Evolutionary conservation across 208 protist genomes (phyloP).

Genomic region (Herpetomonas muscarum): DNA sequence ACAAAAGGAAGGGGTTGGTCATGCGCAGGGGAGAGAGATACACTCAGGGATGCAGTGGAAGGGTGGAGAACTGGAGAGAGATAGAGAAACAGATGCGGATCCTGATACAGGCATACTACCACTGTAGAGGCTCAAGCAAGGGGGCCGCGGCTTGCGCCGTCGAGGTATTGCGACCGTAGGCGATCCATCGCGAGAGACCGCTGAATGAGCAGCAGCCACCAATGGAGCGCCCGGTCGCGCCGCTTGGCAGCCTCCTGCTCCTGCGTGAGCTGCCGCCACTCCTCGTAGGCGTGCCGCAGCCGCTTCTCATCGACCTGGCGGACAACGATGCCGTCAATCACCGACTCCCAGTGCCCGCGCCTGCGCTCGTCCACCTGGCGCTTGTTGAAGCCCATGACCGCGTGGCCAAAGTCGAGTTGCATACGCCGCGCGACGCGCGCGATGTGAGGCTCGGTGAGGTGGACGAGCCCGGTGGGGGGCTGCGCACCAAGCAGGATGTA

Average conservation of each 20-base stretch:
- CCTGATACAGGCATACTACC: no score
- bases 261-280: conserved; percentile 76
- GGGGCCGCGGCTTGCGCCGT: conserved; percentile 39
- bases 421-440: conserved; percentile 79
- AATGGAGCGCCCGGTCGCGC: conserved; percentile 69
- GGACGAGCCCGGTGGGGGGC: conserved; percentile 52
- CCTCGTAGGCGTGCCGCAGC: conserved; percentile 71
- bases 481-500: conserved; percentile 69
- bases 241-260: conserved; percentile 80
- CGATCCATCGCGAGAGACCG: conserved; percentile 70
- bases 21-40: no score
- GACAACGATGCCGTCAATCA: conserved; percentile 83
- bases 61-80: no score
- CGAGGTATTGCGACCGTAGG: conserved; percentile 70
- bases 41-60: no score
- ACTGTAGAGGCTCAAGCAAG: no score
- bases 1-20: no score
- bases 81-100: no score
- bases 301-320: conserved; percentile 33
- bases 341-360: conserved; percentile 68
- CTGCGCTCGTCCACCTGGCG: conserved; percentile 63
- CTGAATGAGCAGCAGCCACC: conserved; percentile 81
- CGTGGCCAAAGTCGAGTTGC: conserved; percentile 67
- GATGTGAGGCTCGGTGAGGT: conserved; percentile 71
- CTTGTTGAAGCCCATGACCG: conserved; percentile 70